Evolutionary conservation across 2,329 filamentous ascomycete species (phyloP).

Genomic region (Ophiocordyceps camponoti-floridani): DNA sequence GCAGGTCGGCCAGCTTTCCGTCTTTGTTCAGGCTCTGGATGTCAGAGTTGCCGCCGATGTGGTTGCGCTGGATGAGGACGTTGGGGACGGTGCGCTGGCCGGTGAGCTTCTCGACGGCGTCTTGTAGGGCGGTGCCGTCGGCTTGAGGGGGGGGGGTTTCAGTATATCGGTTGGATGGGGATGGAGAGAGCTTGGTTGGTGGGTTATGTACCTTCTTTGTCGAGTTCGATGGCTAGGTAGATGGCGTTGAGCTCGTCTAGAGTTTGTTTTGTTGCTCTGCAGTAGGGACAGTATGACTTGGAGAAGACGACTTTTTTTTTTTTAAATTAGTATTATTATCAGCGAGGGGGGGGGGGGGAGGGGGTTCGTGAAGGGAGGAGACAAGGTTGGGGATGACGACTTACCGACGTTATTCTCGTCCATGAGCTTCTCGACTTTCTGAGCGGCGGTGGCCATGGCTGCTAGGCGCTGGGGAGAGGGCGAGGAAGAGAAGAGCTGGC

Average conservation of each 20-base stretch:
- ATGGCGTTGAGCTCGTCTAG: conserved; percentile 55
- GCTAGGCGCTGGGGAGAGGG: conserved; percentile 31
- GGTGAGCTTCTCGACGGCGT: conserved; percentile 62
- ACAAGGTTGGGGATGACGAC: conserved; percentile 9
- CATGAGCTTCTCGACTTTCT: conserved; percentile 73
- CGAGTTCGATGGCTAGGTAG: conserved; percentile 63
- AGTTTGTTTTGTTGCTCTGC: conserved; percentile 58
- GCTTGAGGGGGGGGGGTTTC: conserved; percentile 26
- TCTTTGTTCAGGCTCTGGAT: conserved; percentile 39
- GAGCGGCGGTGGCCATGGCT: conserved; percentile 67
- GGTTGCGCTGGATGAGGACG: conserved; percentile 78
- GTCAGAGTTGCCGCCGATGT: conserved; percentile 94
- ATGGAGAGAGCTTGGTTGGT: too few relatives aligned
- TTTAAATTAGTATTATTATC: too few relatives aligned
- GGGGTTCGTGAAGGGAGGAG: too few relatives aligned
- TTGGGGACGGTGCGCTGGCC: conserved; percentile 85
- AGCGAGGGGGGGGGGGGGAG: too few relatives aligned
- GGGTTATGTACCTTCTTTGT: conserved; percentile 70
- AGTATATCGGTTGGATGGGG: not conserved
- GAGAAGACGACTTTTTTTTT: conserved; percentile 97
- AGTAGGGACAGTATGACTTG: conserved; percentile 95
- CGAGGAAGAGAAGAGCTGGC: conserved; percentile 50
- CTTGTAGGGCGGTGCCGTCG: conserved; percentile 70
- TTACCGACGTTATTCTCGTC: conserved; percentile 72
- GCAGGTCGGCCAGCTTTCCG: conserved; percentile 20